Conservation (phyloP, 2,329 filamentous ascomycete species). For the Claviceps sp. region DNA sequence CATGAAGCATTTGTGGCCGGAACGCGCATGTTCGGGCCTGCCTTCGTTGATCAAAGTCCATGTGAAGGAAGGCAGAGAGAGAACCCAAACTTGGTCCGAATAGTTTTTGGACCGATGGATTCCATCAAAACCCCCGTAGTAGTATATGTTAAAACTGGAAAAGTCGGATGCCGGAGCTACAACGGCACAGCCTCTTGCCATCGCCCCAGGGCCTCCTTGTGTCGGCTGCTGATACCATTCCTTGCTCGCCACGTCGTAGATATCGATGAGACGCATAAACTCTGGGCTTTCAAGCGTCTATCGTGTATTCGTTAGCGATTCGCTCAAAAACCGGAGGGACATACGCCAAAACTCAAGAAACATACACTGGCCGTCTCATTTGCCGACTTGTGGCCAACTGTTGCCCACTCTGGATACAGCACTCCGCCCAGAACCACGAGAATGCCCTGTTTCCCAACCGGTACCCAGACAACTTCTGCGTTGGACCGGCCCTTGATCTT, state of each 20-base stretch:
- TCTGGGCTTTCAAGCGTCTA: slow-evolving; percentile 51
- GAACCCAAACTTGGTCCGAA: slow-evolving; percentile 63
- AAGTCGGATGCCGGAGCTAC: slow-evolving; percentile 57
- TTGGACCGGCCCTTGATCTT: slow-evolving; percentile 42
- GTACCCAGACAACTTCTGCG: slow-evolving; percentile 59
- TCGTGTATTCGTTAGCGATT: slow-evolving; percentile 1
- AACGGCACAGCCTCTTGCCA: slow-evolving; percentile 58
- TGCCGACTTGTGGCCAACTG: slow-evolving; percentile 12
- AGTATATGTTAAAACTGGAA: slow-evolving; percentile 72
- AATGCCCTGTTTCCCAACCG: slow-evolving; percentile 62
- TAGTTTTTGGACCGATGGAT: slow-evolving; percentile 25
- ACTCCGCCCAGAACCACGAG: slow-evolving; percentile 68
- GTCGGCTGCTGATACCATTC: slow-evolving; percentile 60
- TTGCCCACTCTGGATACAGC: slow-evolving; percentile 39
- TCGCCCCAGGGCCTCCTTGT: slow-evolving; percentile 41
- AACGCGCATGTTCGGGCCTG: slow-evolving; percentile 41
- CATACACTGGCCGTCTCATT: slow-evolving; percentile 21
- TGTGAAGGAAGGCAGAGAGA: slow-evolving; percentile 67
- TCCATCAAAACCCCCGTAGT: slow-evolving; percentile 63
- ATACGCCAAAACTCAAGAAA: neutral
- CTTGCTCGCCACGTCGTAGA: slow-evolving; percentile 60
- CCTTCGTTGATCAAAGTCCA: slow-evolving; percentile 48
- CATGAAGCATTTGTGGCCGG: slow-evolving; percentile 63
- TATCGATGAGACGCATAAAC: slow-evolving; percentile 59
- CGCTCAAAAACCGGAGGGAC: neutral